Conservation (phyloP, 2,329 filamentous ascomycete genomes). For the Clarireedia paspali region DNA sequence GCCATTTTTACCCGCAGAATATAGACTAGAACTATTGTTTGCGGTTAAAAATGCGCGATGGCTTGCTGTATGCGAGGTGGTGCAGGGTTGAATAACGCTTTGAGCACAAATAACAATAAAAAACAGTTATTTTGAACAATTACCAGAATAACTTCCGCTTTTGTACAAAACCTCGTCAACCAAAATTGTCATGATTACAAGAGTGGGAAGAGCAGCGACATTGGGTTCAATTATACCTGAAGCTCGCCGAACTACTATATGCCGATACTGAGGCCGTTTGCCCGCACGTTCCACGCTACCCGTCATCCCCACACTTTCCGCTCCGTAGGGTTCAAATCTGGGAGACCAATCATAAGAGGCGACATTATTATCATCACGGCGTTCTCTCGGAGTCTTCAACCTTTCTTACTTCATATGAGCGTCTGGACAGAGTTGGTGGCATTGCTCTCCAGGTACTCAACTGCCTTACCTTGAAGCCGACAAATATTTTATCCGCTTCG, state of each 20-base stretch:
- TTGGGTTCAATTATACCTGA: constrained; percentile 5
- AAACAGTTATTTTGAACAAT: background rate
- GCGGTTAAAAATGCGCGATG: background rate
- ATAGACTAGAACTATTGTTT: no score
- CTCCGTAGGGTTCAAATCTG: background rate
- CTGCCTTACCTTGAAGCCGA: constrained; percentile 5
- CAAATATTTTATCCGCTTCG: background rate
- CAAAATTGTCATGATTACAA: background rate
- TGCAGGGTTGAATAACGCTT: background rate
- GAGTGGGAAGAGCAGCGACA: background rate
- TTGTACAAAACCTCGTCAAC: background rate
- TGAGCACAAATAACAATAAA: background rate
- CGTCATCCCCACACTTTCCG: background rate
- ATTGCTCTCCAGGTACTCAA: background rate
- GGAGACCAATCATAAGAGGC: background rate
- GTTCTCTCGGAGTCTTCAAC: constrained; percentile 2
- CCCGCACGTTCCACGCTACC: background rate
- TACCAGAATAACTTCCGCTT: background rate
- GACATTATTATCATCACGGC: background rate
- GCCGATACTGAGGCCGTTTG: background rate
- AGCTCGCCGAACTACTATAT: background rate
- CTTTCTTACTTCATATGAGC: background rate
- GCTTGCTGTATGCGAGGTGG: background rate
- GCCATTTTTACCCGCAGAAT: constrained; percentile 21
- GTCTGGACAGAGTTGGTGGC: background rate